Base-by-base conservation (phyloP, 148 eudicot species). In the Fagopyrum tataricum region DNA sequence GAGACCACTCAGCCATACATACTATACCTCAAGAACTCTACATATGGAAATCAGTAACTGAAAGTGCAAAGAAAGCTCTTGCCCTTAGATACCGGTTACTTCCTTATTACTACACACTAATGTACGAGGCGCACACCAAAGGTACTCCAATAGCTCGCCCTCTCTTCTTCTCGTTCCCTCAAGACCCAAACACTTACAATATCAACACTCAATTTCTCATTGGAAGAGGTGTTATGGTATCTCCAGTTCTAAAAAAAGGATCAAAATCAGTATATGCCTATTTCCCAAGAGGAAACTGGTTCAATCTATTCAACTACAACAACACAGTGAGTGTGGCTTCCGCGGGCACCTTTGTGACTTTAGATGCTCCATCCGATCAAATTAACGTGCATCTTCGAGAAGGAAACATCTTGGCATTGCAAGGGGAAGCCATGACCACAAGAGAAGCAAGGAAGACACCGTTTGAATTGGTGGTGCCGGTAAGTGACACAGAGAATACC, bases 321-420 rank as follows among this genome's bases (percentile, higher is more conserved):
- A 44, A 44, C 24, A 78, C 80, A 18, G 83, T 85, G 66, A 80
- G 74, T 23, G 66, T 66, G 26, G n/a, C 79, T 66, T 17, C 49
- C 4, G 0, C 2, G 15, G 84, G 84, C 43, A 37, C 72, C 15
- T 40, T 43, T 49, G 75, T 83, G 42, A 77, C 66, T 1, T 74
- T 85, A 17, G 78, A 68, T 12, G 86, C 88, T 44, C 86, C 86
- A 0, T 48, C 81, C 15, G 81, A 83, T 79, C 78, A 79, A 44
- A 81, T 79, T 37, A 81, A 85, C 51, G 86, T 85, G 68, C 88
- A 85, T 49, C 53, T 85, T 21, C 84, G 59, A 4, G 84, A 85
- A 85, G 86, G 86, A 68, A 83, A 79, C 42, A 83, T 83, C 21
- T 59, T 85, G 79, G 86, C 86, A 7, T 81, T 85, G 86, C 88